Conservation (phyloP, 495 filamentous ascomycete genomes). For the Annulohypoxylon maeteangense region DNA sequence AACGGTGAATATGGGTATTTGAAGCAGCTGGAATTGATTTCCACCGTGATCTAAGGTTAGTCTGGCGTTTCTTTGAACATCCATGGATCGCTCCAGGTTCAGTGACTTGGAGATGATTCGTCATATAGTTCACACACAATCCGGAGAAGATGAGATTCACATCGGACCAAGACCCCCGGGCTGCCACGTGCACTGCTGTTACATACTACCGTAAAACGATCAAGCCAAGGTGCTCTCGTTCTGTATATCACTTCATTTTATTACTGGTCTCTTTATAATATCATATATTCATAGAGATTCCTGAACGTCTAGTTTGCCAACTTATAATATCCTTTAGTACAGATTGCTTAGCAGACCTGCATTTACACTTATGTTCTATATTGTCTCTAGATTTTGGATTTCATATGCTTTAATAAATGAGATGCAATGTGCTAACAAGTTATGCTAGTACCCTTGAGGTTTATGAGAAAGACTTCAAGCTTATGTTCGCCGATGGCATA, state of each 20-base stretch:
- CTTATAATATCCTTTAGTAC: no score
- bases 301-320: no score
- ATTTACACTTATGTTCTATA: background rate
- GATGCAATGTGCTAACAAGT: background rate
- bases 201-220: background rate
- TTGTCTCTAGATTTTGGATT: no score
- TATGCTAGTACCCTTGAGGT: background rate
- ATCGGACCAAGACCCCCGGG: background rate
- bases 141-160: constrained; percentile 3
- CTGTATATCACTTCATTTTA: no score
- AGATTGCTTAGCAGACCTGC: no score
- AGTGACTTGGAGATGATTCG: constrained; percentile 4
- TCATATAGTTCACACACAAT: background rate
- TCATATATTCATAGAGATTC: no score
- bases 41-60: constrained; percentile 9
- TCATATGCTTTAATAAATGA: no score
- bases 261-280: no score
- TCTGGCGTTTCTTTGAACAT: constrained; percentile 6
- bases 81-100: no score
- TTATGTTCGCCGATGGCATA: background rate
- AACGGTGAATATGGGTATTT: background rate
- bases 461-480: background rate
- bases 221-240: background rate
- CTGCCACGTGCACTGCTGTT: constrained; percentile 23
- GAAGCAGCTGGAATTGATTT: background rate